Evolutionary conservation across 2,329 filamentous ascomycete genomes (phyloP), one percentile per base, ranked within the genome.

Genomic region (Colletotrichum sp.): DNA sequence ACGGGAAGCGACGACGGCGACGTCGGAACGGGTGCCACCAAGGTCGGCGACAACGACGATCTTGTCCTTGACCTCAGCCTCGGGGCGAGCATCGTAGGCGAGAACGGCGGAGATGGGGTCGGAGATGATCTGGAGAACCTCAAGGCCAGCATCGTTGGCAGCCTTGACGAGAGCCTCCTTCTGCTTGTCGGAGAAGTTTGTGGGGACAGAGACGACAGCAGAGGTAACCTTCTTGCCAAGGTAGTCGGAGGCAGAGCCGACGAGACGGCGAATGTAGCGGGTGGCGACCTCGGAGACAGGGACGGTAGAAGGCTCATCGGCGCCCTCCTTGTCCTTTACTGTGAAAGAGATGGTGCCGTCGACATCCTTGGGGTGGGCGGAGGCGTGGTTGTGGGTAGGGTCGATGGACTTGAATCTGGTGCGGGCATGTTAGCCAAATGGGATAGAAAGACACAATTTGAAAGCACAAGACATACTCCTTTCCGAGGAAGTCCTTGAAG

Each of bases 401-500:
- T 99, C 97, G 90, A 99, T 98, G 78, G 95, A 94, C 88, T 97
- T 96, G 91, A 98, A 98, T 38, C 91, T 93, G 79, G 48, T 58
- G 28, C 63, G 8, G 13, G n/a, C 63, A 68, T 34, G 73, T 82
- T 71, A 82, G 80, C 68, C 21, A 16, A 21, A 63, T 38, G 70
- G 71, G n/a, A 55, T 62, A 75, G 74, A 43, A 24, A 26, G 14
- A 13, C 24, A 18, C 32, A 21, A 30, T 13, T 14, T n/a, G 5
- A 10, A 38, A n/a, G 30, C 24, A 4, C 43, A 4, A 32, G 34
- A 83, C 91, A 75, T 92, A 97, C 94, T 98, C 94, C 90, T 98
- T 95, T 80, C 97, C 97, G 69, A 99, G 87, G 86, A 96, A 98
- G 83, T 99, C 97, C 86, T 96, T 93, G 90, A 98, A 99, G 89